Percentiles rank a stretch among this genome's conserved stretches.
These are phyloP conservation scores for Candida sonorensis DNA, from an alignment of 805 yeast genomes.

Conservation along the genomic window DNA sequence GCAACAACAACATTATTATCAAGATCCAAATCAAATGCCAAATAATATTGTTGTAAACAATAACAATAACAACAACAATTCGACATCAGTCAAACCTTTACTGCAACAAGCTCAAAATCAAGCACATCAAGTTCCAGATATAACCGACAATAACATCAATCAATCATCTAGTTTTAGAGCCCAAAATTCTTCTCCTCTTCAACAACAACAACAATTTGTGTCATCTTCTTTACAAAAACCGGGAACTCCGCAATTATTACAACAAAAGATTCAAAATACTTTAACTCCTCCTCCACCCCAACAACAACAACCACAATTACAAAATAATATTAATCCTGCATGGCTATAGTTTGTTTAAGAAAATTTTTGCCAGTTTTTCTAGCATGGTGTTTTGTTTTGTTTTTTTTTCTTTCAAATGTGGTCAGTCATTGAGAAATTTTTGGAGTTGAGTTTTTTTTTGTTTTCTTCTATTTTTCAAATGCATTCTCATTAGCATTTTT, in stretches of 20 bases:
- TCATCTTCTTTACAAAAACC: constrained; percentile 2
- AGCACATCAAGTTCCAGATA: constrained; percentile 28
- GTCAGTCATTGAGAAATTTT: too few species aligned
- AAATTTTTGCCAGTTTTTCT: too few species aligned
- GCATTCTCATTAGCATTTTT: too few species aligned
- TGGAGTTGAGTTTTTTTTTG: too few species aligned
- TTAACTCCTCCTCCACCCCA: constrained; percentile 16
- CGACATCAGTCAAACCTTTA: constrained; percentile 23
- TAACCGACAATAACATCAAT: constrained; percentile 9
- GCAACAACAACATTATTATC: constrained; percentile 14
- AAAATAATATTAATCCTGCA: constrained; percentile 21
- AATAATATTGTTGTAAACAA: too few species aligned
- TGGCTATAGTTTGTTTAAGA: constrained; percentile 19
- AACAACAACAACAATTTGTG: constrained; percentile 10
- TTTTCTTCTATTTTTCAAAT: too few species aligned
- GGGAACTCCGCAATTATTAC: constrained; percentile 16
- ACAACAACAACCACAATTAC: constrained; percentile 12
- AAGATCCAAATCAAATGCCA: constrained; percentile 9
- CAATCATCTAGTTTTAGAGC: constrained; percentile 15
- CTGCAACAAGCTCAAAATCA: constrained; percentile 25
- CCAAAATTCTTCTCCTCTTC: constrained; percentile 28
- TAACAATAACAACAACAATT: constrained; percentile 2
- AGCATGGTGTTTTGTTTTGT: too few species aligned
- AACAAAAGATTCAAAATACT: constrained; percentile 10
- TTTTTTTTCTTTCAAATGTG: too few species aligned